phyloP scores from a whole-genome alignment of 768 basidiomycete genomes.

The Russula compacta region DNA sequence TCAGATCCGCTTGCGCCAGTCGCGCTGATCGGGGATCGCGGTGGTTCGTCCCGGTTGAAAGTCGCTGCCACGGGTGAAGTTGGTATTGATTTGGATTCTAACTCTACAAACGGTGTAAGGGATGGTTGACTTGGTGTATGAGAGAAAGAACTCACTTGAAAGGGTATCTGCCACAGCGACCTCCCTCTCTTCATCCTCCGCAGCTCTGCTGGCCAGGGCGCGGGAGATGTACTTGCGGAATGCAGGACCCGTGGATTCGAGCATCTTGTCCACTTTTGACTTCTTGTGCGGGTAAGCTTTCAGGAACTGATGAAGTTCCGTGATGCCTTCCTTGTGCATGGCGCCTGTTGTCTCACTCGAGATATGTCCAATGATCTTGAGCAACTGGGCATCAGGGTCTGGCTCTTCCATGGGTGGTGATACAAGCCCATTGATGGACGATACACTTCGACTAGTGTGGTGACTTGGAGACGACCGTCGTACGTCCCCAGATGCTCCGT shows the following conservation, averaged over 20 bases:
- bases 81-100: constrained; percentile 18
- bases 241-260: constrained; percentile 80
- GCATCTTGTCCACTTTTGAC: constrained; percentile 74
- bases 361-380: constrained; percentile 77
- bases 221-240: constrained; percentile 89
- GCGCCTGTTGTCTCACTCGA: constrained; percentile 84
- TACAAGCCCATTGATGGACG: constrained; percentile 51
- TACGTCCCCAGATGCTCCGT: constrained; percentile 35
- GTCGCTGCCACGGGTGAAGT: not conserved
- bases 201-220: constrained; percentile 79
- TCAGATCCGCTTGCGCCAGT: constrained; percentile 23
- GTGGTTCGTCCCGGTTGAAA: constrained; percentile 5
- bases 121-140: not conserved
- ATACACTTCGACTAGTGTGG: constrained; percentile 57
- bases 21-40: constrained; percentile 19
- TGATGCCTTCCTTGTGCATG: constrained; percentile 89
- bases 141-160: constrained; percentile 46
- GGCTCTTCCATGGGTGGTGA: constrained; percentile 63
- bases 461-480: constrained; percentile 54
- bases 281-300: constrained; percentile 84
- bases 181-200: constrained; percentile 74
- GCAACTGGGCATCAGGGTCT: constrained; percentile 77
- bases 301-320: constrained; percentile 87
- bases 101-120: constrained; percentile 5
- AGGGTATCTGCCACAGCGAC: constrained; percentile 77